phyloP scores from a whole-genome alignment of 1,139 yeast genomes.

The Pichia sp. region DNA sequence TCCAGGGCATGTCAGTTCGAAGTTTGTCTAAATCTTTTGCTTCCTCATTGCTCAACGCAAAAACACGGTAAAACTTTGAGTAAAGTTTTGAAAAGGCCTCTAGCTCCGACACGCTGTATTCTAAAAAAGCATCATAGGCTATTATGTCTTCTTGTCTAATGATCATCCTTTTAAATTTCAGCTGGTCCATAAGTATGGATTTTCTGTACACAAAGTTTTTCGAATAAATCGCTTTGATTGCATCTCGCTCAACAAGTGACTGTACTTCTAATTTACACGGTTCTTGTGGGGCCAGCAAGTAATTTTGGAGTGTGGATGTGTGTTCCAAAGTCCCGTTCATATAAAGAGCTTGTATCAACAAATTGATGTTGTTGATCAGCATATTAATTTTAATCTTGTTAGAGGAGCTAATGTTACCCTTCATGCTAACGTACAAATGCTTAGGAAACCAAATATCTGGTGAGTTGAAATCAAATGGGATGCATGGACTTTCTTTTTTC shows the following conservation, averaged over 20 bases:
- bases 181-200: slow-evolving; percentile 9
- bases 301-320: slow-evolving; percentile 13
- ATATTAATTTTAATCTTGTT: slow-evolving; percentile 34
- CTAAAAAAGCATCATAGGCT: slow-evolving; percentile 56
- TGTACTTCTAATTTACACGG: slow-evolving; percentile 11
- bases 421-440: slow-evolving; percentile 34
- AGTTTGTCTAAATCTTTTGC: slow-evolving; percentile 36
- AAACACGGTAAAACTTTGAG: slow-evolving; percentile 41
- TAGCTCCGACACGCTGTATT: slow-evolving; percentile 50
- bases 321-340: slow-evolving; percentile 18
- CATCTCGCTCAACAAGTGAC: slow-evolving; percentile 26
- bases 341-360: slow-evolving; percentile 34
- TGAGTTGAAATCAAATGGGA: slow-evolving; percentile 25
- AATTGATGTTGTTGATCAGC: slow-evolving; percentile 21
- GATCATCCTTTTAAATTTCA: slow-evolving; percentile 9
- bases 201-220: slow-evolving; percentile 34
- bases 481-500: slow-evolving; percentile 26
- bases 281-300: slow-evolving; percentile 11
- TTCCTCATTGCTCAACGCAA: slow-evolving; percentile 44
- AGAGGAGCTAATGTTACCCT: slow-evolving; percentile 32
- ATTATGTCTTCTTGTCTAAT: slow-evolving; percentile 38
- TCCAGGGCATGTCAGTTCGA: slow-evolving; percentile 17
- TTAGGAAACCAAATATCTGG: slow-evolving; percentile 32
- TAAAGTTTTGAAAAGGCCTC: slow-evolving; percentile 34
- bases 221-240: slow-evolving; percentile 34